Evolutionary conservation across 352 stramenopile species (phyloP), one percentile per base, ranked within the genome.

Genomic region (Phytophthora citricola): DNA sequence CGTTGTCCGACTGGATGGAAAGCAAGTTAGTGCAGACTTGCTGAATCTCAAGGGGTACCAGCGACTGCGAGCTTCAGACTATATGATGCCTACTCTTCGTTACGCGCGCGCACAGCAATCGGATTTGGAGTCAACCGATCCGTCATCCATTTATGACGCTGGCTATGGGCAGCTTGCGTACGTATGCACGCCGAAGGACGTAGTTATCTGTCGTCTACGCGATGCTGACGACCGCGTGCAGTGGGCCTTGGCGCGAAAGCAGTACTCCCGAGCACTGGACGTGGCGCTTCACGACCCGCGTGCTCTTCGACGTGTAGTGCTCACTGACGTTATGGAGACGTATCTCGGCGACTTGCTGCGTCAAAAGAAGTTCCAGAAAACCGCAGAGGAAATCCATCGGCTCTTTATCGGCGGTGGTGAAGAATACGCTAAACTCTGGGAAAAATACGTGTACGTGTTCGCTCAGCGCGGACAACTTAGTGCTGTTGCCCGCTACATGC

Each of bases 371-470:
- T 95, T 87, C 54, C 79, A 85, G 58, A 80, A 80, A 47, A 75
- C 82, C 7, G 87, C 87, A 3, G 82, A 93, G 43, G 87, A 93
- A 60, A 89, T 93, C 50, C 76, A 85, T 54, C 80, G 76, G 0
- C 65, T 93, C 9, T 92, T 95, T 66, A 66, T 83, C 10, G 75
- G 70, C n/a, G 62, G 60, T 20, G 46, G 58, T 8, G 80, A 93
- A 29, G 79, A 89, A 17, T 91, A 78, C 38, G 84, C 77, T 5
- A 79, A 78, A 49, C 49, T 93, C 14, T 95, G 87, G 87, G 83
- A 93, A 52, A 95, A 93, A n/a, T 95, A 93, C 55, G 81, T 95
- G 3, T 95, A 95, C 45, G 79, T 95, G 26, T 95, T 93, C 57
- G 84, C 85, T 1, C 87, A 95, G 60, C 83, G 83, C 27, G 84